phyloP scores from a whole-genome alignment of 2,329 filamentous ascomycete species.

The Pseudogymnoascus sp. region DNA sequence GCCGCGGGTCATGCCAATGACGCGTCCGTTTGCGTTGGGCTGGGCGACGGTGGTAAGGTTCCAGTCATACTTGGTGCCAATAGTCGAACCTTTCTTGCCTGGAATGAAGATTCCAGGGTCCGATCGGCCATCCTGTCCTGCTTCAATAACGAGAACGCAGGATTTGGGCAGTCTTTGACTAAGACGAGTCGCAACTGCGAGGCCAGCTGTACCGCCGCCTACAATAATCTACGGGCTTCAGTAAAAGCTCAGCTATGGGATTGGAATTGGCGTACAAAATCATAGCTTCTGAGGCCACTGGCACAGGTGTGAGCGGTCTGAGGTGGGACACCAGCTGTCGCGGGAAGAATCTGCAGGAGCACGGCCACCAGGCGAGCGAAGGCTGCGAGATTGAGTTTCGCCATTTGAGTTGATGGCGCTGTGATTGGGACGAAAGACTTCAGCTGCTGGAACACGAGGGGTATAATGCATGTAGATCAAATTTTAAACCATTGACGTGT shows the following conservation, averaged over 20 bases:
- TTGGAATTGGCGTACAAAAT: not conserved
- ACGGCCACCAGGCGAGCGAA: not conserved
- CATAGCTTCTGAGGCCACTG: not conserved
- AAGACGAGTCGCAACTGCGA: not conserved
- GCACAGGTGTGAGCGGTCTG: not conserved
- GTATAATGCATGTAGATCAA: not conserved
- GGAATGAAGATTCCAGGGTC: not conserved
- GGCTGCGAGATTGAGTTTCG: not conserved
- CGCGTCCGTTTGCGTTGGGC: constrained; percentile 14
- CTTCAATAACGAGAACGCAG: not conserved
- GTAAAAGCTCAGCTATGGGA: not conserved
- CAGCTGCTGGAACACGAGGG: not conserved
- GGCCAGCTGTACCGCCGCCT: not conserved
- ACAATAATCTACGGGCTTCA: not conserved
- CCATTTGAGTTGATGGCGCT: not conserved
- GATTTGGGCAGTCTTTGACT: not conserved
- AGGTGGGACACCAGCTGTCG: not conserved
- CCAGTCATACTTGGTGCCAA: constrained; percentile 3
- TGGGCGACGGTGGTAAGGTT: constrained; percentile 5
- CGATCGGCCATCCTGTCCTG: not conserved
- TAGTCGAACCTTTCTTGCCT: not conserved
- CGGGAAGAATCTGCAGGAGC: not conserved
- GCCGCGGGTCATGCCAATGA: constrained; percentile 26
- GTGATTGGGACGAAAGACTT: not conserved
- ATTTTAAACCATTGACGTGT: not conserved